Evolutionary conservation across 2,329 filamentous ascomycete genomes (phyloP).

Genomic region (Aspergillus sp.): DNA sequence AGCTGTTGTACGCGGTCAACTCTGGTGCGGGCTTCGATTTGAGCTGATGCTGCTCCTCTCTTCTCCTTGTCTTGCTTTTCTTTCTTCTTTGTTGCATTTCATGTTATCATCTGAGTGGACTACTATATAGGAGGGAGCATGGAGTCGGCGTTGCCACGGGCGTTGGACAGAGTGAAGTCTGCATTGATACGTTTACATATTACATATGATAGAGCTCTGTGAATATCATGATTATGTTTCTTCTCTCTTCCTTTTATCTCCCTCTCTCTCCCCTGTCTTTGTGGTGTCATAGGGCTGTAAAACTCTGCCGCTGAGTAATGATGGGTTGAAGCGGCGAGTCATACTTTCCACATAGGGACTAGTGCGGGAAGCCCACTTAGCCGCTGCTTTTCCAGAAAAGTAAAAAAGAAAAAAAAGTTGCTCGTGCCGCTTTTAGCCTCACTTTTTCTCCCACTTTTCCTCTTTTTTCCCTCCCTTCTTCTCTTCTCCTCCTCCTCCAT

Average conservation of each 20-base stretch:
- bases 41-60: slow-evolving; percentile 16
- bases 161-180: not conserved
- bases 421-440: slow-evolving; percentile 6
- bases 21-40: slow-evolving; percentile 89
- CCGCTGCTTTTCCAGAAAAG: slow-evolving; percentile 22
- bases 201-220: not conserved
- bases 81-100: slow-evolving; percentile 2
- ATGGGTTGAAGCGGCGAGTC: slow-evolving; percentile 8
- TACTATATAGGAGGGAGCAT: not conserved
- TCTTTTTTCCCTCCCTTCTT: slow-evolving; percentile 20
- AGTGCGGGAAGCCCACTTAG: slow-evolving; percentile 9
- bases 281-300: not conserved
- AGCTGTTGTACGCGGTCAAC: slow-evolving; percentile 81
- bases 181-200: not conserved
- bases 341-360: slow-evolving; percentile 12
- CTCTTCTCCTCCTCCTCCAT: slow-evolving; percentile 18
- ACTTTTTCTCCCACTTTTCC: slow-evolving; percentile 13
- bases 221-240: not conserved
- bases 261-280: slow-evolving; percentile 4
- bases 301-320: not conserved
- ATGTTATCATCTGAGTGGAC: not conserved
- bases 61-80: not conserved
- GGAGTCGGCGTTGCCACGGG: not conserved
- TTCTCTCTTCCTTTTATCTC: not conserved
- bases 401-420: slow-evolving; percentile 8